Evolutionary conservation across 306 rosid genomes (phyloP), one percentile per base, ranked within the genome.

Genomic region (Begonia masoniana): DNA sequence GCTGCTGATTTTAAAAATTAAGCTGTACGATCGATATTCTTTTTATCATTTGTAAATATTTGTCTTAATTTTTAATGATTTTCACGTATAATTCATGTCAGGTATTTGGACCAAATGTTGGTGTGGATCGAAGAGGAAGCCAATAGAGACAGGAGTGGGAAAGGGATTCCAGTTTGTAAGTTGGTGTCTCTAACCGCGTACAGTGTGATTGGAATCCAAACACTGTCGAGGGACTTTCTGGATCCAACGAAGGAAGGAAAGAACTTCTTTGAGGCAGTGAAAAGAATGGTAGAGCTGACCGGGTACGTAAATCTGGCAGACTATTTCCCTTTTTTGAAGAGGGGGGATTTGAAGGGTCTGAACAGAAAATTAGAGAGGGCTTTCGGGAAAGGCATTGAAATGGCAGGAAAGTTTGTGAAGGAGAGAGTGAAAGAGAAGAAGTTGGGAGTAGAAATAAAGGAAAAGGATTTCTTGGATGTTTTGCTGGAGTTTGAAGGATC

Each of bases 321-420:
- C 52, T 52, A 26, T 43, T 80, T 84, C 35, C 94, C 88, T 1
- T 66, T 73, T 68, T 55, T 84, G 13, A 24, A 66, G 64, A 62
- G 74, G 85, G n/a, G 76, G 57, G 94, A 84, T 48, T 71, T 65
- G 0, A 79, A 80, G 46, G 88, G 88, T 0, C 7, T 77, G 9
- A 66, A 61, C 55, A 60, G 55, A 19, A 82, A 67, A 17, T 81
- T 81, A 83, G 62, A 70, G 13, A 75, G 67, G 39, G 76, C 78
- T 13, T 64, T 81, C 13, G 83, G 81, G 0, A 74, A 74, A 13
- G 81, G 80, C 10, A 1, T 81, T 0, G 24, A 35, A 31, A 69
- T 84, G 21, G 83, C 77, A 39, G 71, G 73, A 0, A 53, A 47
- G 19, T 76, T 78, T 52, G 77, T 84, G 0, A 56, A 62, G 41